These are phyloP conservation scores for Aspergillus nanangensis DNA, from an alignment of 495 filamentous ascomycete genomes.

Conservation along the genomic window DNA sequence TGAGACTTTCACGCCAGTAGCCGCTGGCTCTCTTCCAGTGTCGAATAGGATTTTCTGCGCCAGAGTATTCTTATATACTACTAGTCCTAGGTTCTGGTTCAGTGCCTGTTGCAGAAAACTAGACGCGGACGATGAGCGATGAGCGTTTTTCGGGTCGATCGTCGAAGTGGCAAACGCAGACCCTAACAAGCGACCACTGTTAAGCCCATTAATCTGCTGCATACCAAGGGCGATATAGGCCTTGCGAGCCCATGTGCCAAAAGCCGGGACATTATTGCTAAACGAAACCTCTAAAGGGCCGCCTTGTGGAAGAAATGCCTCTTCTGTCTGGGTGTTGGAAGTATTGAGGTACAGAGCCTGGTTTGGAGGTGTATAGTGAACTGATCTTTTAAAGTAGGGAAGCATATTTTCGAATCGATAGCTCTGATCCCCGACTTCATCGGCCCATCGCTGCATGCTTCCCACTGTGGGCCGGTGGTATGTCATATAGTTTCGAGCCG, in stretches of 20 bases:
- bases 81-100: constrained; percentile 13
- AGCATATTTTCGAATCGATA: constrained; percentile 48
- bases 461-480: constrained; percentile 34
- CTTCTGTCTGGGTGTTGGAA: constrained; percentile 25
- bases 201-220: constrained; percentile 25
- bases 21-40: constrained; percentile 33
- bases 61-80: constrained; percentile 36
- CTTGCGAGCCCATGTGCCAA: constrained; percentile 19
- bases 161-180: constrained; percentile 25
- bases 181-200: constrained; percentile 31
- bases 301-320: constrained; percentile 19
- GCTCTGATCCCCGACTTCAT: constrained; percentile 46
- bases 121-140: constrained; percentile 35
- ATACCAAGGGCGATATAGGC: constrained; percentile 29
- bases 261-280: constrained; percentile 16
- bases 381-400: constrained; percentile 47
- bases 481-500: constrained; percentile 44
- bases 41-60: constrained; percentile 43
- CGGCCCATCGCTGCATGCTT: constrained; percentile 48
- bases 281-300: constrained; percentile 34
- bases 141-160: constrained; percentile 26
- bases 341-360: constrained; percentile 11
- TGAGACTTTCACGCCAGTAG: constrained; percentile 42
- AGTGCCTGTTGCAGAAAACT: constrained; percentile 32
- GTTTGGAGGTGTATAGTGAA: constrained; percentile 47